Percentiles rank a stretch among this genome's conserved stretches.
phyloP scores from a whole-genome alignment of 1,284 basidiomycete genomes.

The Ustilago trichophora region DNA sequence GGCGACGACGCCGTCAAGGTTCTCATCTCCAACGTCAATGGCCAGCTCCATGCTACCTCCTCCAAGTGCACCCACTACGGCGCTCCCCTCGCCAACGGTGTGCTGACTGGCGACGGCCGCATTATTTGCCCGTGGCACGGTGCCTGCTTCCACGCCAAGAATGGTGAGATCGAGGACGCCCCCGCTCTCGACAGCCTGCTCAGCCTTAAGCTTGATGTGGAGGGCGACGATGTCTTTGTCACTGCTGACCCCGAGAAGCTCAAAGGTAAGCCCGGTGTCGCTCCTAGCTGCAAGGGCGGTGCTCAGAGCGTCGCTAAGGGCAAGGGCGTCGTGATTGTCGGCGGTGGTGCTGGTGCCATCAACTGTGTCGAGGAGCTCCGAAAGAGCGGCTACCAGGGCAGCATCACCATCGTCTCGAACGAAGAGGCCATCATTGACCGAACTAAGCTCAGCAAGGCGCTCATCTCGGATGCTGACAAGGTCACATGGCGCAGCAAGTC shows the following conservation, averaged over 20 bases:
- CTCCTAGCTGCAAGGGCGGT: conserved; percentile 56
- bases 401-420: conserved; percentile 81
- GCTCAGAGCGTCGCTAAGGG: conserved; percentile 67
- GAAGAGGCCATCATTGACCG: conserved; percentile 87
- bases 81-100: conserved; percentile 80
- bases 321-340: conserved; percentile 82
- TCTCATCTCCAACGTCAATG: conserved; percentile 79
- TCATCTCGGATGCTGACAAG: conserved; percentile 80
- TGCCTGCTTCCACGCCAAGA: conserved; percentile 83
- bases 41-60: conserved; percentile 76
- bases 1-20: conserved; percentile 72
- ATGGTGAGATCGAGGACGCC: conserved; percentile 78
- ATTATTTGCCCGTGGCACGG: conserved; percentile 89
- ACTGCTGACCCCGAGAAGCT: conserved; percentile 76
- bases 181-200: conserved; percentile 87
- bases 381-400: conserved; percentile 81
- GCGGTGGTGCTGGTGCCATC: conserved; percentile 82
- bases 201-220: conserved; percentile 77
- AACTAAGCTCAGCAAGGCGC: conserved; percentile 88
- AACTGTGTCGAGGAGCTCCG: conserved; percentile 83
- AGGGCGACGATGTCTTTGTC: conserved; percentile 80
- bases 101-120: conserved; percentile 79
- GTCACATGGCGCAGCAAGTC: conserved; percentile 78
- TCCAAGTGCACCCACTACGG: conserved; percentile 91
- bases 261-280: conserved; percentile 68